Evolutionary conservation across 257 asterid species (phyloP).

Genomic region (Ehretia macrophylla): DNA sequence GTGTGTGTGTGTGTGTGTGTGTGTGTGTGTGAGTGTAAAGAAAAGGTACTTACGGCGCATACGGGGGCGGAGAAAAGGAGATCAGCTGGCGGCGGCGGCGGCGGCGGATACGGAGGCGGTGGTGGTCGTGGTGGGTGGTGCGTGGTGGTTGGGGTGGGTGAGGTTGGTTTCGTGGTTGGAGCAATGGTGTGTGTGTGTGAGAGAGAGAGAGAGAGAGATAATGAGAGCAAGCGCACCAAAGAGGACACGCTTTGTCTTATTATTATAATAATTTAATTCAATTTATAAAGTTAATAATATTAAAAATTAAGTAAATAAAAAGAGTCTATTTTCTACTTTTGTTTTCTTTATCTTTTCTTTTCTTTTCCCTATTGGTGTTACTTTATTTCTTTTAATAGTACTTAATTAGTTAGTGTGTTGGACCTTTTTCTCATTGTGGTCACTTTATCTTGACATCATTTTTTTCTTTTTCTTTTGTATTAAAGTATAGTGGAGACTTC

Average conservation of each 20-base stretch:
- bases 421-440: background rate
- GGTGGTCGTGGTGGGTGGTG: background rate
- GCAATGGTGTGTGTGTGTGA: background rate
- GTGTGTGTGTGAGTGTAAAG: background rate
- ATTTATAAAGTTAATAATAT: too few species aligned
- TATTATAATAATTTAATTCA: too few species aligned
- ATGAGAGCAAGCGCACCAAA: background rate
- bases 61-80: background rate
- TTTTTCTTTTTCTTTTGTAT: background rate
- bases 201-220: too few species aligned
- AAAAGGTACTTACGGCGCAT: background rate
- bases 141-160: background rate
- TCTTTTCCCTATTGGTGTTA: background rate
- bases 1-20: too few species aligned
- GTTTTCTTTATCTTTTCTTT: too few species aligned
- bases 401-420: background rate
- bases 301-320: too few species aligned
- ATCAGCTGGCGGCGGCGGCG: constrained; percentile 3
- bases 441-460: background rate
- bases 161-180: constrained; percentile 5
- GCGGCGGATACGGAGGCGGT: background rate
- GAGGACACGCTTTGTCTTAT: background rate
- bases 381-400: background rate
- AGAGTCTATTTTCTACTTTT: background rate
- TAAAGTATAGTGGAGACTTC: background rate